phyloP scores from a whole-genome alignment of 805 yeast species.

The Starmerella roubikii region DNA sequence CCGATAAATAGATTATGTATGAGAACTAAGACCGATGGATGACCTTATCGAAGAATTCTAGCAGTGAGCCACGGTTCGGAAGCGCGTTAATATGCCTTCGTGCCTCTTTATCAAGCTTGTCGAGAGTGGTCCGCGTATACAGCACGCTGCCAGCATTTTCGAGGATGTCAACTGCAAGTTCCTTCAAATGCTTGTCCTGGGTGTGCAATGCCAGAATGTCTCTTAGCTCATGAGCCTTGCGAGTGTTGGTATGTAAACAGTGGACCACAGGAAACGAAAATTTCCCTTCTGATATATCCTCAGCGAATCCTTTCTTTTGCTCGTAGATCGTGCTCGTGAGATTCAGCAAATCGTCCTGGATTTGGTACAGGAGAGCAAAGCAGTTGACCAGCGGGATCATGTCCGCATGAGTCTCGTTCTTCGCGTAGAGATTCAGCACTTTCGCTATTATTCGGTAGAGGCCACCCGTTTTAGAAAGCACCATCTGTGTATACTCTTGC shows the following conservation, averaged over 20 bases:
- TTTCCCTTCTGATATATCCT: slow-evolving; percentile 83
- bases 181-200: slow-evolving; percentile 36
- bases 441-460: slow-evolving; percentile 61
- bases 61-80: too few relatives aligned
- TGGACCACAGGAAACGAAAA: slow-evolving; percentile 77
- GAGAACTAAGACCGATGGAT: too few relatives aligned
- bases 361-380: slow-evolving; percentile 74
- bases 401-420: slow-evolving; percentile 5
- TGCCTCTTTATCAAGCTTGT: too few relatives aligned
- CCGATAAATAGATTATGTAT: too few relatives aligned
- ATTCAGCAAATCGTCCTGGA: slow-evolving; percentile 73
- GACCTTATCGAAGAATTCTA: too few relatives aligned
- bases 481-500: slow-evolving; percentile 62
- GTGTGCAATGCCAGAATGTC: slow-evolving; percentile 44
- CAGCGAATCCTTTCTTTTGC: slow-evolving; percentile 65
- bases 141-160: slow-evolving; percentile 30
- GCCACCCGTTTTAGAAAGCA: slow-evolving; percentile 80
- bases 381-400: slow-evolving; percentile 54
- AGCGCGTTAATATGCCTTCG: too few relatives aligned
- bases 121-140: slow-evolving; percentile 29
- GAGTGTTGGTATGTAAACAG: slow-evolving; percentile 31
- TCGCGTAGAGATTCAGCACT: slow-evolving; percentile 36
- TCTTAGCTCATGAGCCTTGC: slow-evolving; percentile 19
- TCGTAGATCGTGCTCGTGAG: slow-evolving; percentile 38
- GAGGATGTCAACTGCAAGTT: slow-evolving; percentile 38